phyloP scores from a whole-genome alignment of 768 basidiomycete genomes.

The Leccinum rimulosum region DNA sequence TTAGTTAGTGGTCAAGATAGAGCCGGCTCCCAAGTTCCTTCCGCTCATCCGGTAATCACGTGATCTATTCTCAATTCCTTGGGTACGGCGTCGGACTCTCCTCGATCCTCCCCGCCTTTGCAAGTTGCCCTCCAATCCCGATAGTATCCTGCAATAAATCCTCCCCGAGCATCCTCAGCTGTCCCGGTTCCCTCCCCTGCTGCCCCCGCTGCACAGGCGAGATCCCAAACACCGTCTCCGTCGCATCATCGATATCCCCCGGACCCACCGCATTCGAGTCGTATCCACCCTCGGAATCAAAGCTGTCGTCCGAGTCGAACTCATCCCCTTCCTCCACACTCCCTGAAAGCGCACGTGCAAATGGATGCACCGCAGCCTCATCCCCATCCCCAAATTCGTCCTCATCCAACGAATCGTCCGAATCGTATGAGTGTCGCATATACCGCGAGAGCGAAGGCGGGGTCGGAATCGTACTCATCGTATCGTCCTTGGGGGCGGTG shows the following conservation, averaged over 20 bases:
- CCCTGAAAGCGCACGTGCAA: slow-evolving; percentile 40
- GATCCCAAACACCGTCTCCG: slow-evolving; percentile 71
- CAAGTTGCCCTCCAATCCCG: slow-evolving; percentile 54
- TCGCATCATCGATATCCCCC: slow-evolving; percentile 12
- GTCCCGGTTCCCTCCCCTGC: slow-evolving; percentile 23
- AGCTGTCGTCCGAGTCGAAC: slow-evolving; percentile 45
- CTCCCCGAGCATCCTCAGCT: slow-evolving; percentile 59
- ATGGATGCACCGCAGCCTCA: slow-evolving; percentile 54
- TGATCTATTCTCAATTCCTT: slow-evolving; percentile 17
- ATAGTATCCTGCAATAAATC: slow-evolving; percentile 63
- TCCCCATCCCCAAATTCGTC: slow-evolving; percentile 38
- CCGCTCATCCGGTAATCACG: slow-evolving; percentile 20
- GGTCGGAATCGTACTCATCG: slow-evolving; percentile 64
- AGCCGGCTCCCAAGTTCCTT: slow-evolving; percentile 21
- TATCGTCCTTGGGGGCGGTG: slow-evolving; percentile 45
- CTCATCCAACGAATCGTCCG: slow-evolving; percentile 51
- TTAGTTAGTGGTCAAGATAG: background rate
- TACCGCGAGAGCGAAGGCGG: slow-evolving; percentile 75
- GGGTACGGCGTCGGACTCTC: slow-evolving; percentile 64
- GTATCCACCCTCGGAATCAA: slow-evolving; percentile 44
- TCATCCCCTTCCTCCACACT: slow-evolving; percentile 38
- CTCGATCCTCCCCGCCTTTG: slow-evolving; percentile 46
- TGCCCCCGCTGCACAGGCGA: slow-evolving; percentile 48
- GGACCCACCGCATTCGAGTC: slow-evolving; percentile 1
- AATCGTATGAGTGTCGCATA: slow-evolving; percentile 49